Base-by-base conservation (phyloP, 2,329 filamentous ascomycete genomes). In the Penicillium janthinellum region DNA sequence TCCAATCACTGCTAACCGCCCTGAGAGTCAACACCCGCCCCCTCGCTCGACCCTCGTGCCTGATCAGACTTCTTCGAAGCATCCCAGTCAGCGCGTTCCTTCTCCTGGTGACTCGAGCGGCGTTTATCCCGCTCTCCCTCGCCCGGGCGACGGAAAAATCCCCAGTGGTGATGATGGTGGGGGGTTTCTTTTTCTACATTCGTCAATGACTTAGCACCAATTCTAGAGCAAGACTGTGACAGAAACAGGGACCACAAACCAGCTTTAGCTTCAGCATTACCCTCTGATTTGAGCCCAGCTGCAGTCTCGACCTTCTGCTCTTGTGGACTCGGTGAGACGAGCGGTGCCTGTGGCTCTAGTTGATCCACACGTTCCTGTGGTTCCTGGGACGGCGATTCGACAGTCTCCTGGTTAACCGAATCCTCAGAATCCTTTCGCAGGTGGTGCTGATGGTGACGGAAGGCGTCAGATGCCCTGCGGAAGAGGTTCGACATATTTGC, bases 401-500 rank as follows among this genome's bases (percentile, higher is more conserved):
- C 10, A 17, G 15, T 10, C 5, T 54, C 51, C 39, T 42, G 51
- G 20, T 35, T 35, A 1, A 11, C 39, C 5, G 37, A 38, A 4
- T 54, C 28, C 22, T 41, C 38, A 12, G 51, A 44, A 15, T 31
- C 28, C 39, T 54, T 54, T 5, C 38, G 38, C 51, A 5, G 12
- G n/a, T 49, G 22, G 15, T 28, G 22, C 22, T 39, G 22, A 20
- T 31, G 50, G 38, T 41, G 50, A 8, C 41, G 50, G 20, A 54
- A 35, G 25, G 51, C 51, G 22, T 54, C 51, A 6, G 51, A 54
- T 20, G 51, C 51, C 31, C 51, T 28, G 22, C 38, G 51, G 25
- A 54, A 34, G 20, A 54, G 15, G n/a, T 54, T 54, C 11, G 51
- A 54, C 51, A 54, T 54, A 12, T 10, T 28, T 35, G n/a, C 34